Base-by-base conservation (phyloP, 108 stramenopile species). In the Pseudonitzschia pungens region DNA sequence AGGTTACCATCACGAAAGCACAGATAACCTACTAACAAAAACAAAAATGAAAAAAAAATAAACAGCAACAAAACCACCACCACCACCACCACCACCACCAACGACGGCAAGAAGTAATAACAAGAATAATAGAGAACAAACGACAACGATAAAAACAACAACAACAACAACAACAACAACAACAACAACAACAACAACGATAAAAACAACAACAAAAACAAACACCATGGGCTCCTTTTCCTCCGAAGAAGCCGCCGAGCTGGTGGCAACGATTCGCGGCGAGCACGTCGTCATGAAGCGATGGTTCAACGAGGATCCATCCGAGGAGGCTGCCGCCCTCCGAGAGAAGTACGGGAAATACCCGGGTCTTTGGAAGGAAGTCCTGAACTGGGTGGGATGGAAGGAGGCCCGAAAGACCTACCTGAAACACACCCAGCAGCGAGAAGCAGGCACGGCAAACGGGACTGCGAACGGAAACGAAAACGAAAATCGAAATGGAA, bases 371-470 rank as follows among this genome's bases (percentile, higher is more conserved):
- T 92, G 89, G 89, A 87, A 87, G 70, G 93, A 94, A 82, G 84
- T 94, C 27, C 52, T 92, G 57, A 87, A 86, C 63, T 94, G 93
- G 93, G 81, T 72, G 4, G 93, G 93, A 57, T 94, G 93, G 93
- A 92, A 87, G 77, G 91, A 92, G 51, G 83, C 86, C 29, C 69
- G 89, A 22, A 78, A 81, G 55, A 83, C 81, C 20, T 89, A 84
- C 72, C 55, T 89, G 52, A 77, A 80, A 68, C 69, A 51, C 24
- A 63, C 63, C 8, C 78, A 80, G n/a, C n/a, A n/a, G n/a, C n/a
- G n/a, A n/a, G n/a, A n/a, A n/a, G n/a, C n/a, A n/a, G n/a, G n/a
- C n/a, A n/a, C n/a, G n/a, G n/a, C n/a, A 57, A 33, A 33, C 20
- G 72, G 33, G 3, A 69, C 10, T 48, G 14, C 45, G 1, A 36